A percentile compares a stretch with the other conserved stretches of the same genome.
Conservation (phyloP, 352 stramenopile species). For the Phytophthora capsici region DNA sequence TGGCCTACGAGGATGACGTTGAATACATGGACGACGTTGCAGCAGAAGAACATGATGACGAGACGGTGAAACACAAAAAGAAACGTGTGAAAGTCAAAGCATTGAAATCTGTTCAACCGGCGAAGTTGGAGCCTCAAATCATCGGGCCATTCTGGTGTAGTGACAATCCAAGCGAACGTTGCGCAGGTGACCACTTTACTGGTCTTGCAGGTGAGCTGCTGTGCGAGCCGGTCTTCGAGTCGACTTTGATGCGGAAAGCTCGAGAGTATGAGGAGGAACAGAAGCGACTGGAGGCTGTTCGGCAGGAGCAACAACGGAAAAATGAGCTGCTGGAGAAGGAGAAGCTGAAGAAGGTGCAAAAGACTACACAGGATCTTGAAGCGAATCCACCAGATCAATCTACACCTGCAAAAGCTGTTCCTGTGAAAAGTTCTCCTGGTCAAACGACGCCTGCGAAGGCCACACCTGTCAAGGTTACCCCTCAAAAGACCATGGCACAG, state of each 20-base stretch:
- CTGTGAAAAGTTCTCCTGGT: slow-evolving; percentile 1
- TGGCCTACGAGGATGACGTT: slow-evolving; percentile 89
- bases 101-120: slow-evolving; percentile 68
- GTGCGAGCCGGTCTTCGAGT: slow-evolving; percentile 50
- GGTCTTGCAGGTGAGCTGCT: slow-evolving; percentile 38
- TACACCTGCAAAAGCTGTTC: neutral
- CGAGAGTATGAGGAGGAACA: slow-evolving; percentile 52
- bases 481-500: slow-evolving; percentile 12
- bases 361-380: slow-evolving; percentile 12
- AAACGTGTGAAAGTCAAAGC: slow-evolving; percentile 60
- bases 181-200: slow-evolving; percentile 25
- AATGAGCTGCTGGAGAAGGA: slow-evolving; percentile 35
- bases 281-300: slow-evolving; percentile 31
- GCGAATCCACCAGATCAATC: slow-evolving; percentile 10
- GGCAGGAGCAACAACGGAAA: slow-evolving; percentile 38
- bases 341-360: slow-evolving; percentile 25
- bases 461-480: neutral
- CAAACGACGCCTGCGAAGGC: neutral
- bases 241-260: slow-evolving; percentile 51
- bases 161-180: neutral
- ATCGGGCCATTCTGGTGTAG: slow-evolving; percentile 57
- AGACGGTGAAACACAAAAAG: slow-evolving; percentile 58
- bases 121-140: slow-evolving; percentile 71
- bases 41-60: slow-evolving; percentile 29
- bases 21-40: slow-evolving; percentile 76